These are phyloP conservation scores for Cyclanthera cordifolia DNA, from an alignment of 306 rosid species.

Conservation along the genomic window DNA sequence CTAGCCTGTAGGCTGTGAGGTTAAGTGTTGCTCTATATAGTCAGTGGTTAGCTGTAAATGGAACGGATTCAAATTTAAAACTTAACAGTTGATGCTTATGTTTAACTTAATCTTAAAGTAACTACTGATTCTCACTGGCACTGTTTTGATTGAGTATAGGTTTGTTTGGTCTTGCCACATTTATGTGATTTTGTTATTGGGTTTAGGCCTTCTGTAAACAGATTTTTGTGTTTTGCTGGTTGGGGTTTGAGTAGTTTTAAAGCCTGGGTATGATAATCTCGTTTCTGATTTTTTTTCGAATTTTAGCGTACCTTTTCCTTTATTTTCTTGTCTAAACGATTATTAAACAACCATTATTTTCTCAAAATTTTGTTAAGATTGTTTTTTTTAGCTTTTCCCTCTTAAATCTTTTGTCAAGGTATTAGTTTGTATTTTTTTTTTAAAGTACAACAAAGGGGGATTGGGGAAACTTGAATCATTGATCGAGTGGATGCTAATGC, in stretches of 20 bases:
- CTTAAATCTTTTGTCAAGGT: too few relatives aligned
- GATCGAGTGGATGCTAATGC: too few relatives aligned
- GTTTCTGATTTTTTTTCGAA: neutral
- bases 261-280: neutral
- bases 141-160: neutral
- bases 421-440: too few relatives aligned
- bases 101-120: neutral
- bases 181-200: neutral
- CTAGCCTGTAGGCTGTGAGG: neutral
- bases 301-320: neutral
- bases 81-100: neutral
- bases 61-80: neutral
- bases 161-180: neutral
- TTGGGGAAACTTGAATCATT: too few relatives aligned
- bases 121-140: neutral
- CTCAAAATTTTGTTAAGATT: neutral
- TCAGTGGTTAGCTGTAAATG: neutral
- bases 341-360: too few relatives aligned
- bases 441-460: too few relatives aligned
- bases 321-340: neutral
- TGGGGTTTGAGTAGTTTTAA: neutral
- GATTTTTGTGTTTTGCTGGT: neutral
- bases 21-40: neutral
- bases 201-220: neutral
- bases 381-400: too few relatives aligned